Evolutionary conservation across 257 asterid species (phyloP), one percentile per base, ranked within the genome.

Genomic region (Penstemon eatonii): DNA sequence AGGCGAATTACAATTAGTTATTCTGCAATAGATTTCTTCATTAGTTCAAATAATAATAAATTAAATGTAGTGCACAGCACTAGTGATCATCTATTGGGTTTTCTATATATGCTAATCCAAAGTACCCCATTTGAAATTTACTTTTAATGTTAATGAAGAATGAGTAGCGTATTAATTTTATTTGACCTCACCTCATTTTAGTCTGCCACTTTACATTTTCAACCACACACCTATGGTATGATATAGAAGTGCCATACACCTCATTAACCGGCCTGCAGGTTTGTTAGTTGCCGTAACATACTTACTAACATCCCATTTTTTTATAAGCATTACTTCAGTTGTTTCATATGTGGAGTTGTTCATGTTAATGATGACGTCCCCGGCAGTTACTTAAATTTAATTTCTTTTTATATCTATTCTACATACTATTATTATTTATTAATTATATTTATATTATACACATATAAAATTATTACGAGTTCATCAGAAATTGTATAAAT

Each of bases 221-320:
- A 76, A 66, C 56, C 76, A 53, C 76, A 53, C 57, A 46, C 11
- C 51, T 5, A 12, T 58, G 3, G 44, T 45, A 56, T 51, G 45
- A 42, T 43, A 43, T 42, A 40, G 40, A 57, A 76, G 74, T 66
- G 80, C 3, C 69, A 47, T 66, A 71, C 71, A 71, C 81, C 67
- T 61, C 39, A 33, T 51, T 50, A 60, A 59, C 51, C 45, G 58
- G 44, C 46, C 25, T 15, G 18, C 18, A 13, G 7, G 36, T 13
- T 6, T 56, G 6, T 57, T 62, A 51, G 67, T 63, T 68, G 55
- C 67, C 63, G 63, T 56, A 8, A 47, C 53, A 47, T 47, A n/a
- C n/a, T n/a, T n/a, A n/a, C n/a, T n/a, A 6, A 9, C 51, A 10
- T 8, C 36, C 12, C 60, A 0, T 58, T n/a, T n/a, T 11, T n/a